Evolutionary conservation across 345 rosid species (phyloP).

Genomic region (Sisymbrium irio): DNA sequence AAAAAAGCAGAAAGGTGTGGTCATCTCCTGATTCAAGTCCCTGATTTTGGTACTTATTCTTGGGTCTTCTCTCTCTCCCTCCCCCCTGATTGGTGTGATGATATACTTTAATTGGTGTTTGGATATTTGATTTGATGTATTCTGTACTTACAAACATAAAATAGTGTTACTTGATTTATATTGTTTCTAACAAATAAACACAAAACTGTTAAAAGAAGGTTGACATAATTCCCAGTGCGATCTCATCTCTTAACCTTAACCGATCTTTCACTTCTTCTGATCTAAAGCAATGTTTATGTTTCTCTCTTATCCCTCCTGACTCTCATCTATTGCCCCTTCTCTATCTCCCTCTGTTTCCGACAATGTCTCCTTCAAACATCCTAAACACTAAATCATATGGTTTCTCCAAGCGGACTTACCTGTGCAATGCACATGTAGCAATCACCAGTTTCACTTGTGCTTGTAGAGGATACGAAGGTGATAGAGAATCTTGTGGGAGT

Average conservation of each 20-base stretch:
- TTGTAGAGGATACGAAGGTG: too few relatives aligned
- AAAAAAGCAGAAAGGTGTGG: constrained; percentile 41
- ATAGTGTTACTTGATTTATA: background rate
- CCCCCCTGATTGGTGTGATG: background rate
- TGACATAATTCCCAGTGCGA: constrained; percentile 73
- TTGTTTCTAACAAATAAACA: background rate
- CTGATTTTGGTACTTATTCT: constrained; percentile 19
- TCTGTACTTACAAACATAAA: constrained; percentile 21
- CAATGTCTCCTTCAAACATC: constrained; percentile 48
- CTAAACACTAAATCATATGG: constrained; percentile 46
- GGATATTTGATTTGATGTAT: constrained; percentile 33
- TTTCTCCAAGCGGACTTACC: constrained; percentile 64
- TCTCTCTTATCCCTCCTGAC: background rate
- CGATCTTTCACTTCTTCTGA: constrained; percentile 42
- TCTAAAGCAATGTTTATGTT: constrained; percentile 8
- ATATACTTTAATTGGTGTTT: background rate
- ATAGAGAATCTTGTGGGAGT: too few relatives aligned
- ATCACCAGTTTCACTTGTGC: constrained; percentile 59
- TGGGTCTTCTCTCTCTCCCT: background rate
- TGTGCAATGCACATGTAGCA: constrained; percentile 77
- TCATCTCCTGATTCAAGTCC: background rate
- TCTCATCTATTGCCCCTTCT: background rate
- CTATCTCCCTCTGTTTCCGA: constrained; percentile 1
- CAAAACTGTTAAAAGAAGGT: constrained; percentile 23
- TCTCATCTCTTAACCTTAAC: constrained; percentile 55